Conservation (phyloP, 305 asterid genomes). For the Coffea humblotiana region DNA sequence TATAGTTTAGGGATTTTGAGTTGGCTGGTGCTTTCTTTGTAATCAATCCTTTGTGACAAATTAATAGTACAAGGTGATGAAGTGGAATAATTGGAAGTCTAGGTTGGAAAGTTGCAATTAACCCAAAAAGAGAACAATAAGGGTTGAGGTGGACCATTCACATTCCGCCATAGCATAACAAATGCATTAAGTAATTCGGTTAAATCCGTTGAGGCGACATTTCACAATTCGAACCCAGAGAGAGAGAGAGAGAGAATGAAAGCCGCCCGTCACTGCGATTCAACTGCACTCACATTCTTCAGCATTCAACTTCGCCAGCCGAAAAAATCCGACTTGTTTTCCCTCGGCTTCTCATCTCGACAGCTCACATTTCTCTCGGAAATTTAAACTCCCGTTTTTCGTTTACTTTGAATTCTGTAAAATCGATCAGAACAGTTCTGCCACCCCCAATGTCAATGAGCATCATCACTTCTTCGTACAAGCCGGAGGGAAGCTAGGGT, state of each 20-base stretch:
- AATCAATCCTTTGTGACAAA: no score
- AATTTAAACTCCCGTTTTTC: background rate
- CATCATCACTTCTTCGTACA: slow-evolving; percentile 31
- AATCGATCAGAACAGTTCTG: slow-evolving; percentile 28
- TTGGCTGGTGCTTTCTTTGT: no score
- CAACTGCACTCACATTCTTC: slow-evolving; percentile 10
- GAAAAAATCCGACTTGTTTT: background rate
- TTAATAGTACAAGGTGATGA: no score
- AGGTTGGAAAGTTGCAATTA: background rate
- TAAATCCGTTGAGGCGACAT: background rate
- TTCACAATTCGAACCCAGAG: no score
- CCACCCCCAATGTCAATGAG: slow-evolving; percentile 35
- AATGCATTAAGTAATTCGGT: background rate
- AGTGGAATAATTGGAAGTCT: no score
- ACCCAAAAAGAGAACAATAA: background rate
- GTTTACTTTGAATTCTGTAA: background rate
- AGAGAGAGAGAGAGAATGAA: background rate
- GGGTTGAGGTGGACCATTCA: background rate
- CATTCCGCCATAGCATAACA: background rate
- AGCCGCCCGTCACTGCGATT: slow-evolving; percentile 10
- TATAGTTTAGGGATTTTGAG: no score
- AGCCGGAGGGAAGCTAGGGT: slow-evolving; percentile 73
- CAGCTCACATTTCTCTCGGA: background rate
- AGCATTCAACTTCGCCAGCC: slow-evolving; percentile 5
- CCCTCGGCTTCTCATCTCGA: slow-evolving; percentile 7